These are phyloP conservation scores for Saccharomycopsis hybrid DNA, from an alignment of 1,139 yeast species.

Conservation along the genomic window DNA sequence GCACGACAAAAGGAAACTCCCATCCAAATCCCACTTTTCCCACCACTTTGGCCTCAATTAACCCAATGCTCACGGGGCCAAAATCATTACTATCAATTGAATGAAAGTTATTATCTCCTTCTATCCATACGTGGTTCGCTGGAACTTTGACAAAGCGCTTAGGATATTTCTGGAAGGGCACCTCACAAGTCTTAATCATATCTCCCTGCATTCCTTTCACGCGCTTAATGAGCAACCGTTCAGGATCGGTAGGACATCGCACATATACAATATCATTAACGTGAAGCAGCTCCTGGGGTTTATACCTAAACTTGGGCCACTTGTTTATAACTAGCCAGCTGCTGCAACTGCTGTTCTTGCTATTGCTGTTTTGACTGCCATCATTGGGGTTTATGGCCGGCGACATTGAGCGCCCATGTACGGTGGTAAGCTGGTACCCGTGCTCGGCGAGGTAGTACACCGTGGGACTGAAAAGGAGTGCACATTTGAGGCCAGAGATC, in stretches of 20 bases:
- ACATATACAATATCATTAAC: constrained; percentile 73
- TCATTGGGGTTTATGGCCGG: constrained; percentile 60
- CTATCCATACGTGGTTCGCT: constrained; percentile 84
- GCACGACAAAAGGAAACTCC: background rate
- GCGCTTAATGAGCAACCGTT: constrained; percentile 66
- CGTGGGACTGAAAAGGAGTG: too few relatives aligned
- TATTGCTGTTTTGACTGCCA: too few relatives aligned
- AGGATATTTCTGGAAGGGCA: constrained; percentile 46
- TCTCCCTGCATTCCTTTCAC: constrained; percentile 74
- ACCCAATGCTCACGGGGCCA: constrained; percentile 78
- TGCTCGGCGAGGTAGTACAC: constrained; percentile 45
- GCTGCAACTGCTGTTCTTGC: background rate
- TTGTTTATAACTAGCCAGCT: constrained; percentile 47
- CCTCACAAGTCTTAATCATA: constrained; percentile 46
- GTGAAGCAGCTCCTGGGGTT: constrained; percentile 26
- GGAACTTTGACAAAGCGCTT: constrained; percentile 57
- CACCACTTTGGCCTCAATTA: constrained; percentile 61
- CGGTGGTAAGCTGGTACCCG: constrained; percentile 64
- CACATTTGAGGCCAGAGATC: too few relatives aligned
- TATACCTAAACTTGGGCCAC: constrained; percentile 41
- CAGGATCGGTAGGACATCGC: constrained; percentile 75
- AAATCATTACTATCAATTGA: constrained; percentile 78
- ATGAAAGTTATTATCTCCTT: constrained; percentile 83
- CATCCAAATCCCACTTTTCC: constrained; percentile 6
- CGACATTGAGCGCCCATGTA: constrained; percentile 84